Base-by-base conservation (phyloP, 352 stramenopile species). In the Phytophthora meadii region DNA sequence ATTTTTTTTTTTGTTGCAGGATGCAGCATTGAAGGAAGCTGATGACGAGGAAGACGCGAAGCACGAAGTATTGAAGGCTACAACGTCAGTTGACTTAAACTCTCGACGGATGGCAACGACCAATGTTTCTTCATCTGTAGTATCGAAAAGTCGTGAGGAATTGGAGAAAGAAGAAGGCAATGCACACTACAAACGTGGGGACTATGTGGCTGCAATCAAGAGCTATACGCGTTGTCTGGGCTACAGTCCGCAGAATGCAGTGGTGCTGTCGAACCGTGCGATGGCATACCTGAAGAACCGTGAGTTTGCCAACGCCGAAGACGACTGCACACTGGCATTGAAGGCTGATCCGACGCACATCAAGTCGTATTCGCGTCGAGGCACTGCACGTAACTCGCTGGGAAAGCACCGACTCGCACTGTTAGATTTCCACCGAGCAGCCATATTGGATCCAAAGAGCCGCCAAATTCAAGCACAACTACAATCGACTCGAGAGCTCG, bases 81-180 rank as follows among this genome's bases (percentile, higher is more conserved):
- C 42, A 4, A 10, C 24, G 1, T 53, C n/a, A 8, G 22, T 45
- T 30, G 17, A 7, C 27, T 24, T 52, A 28, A 22, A 7, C 59
- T 32, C 55, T 10, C 50, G 40, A 44, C 54, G 28, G 34, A 24
- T 36, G 39, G 24, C 58, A 59, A 58, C 44, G 11, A 70, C 7
- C 11, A 65, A 54, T 10, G 4, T 28, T 37, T 10, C 45, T 30
- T 12, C 42, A 3, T 32, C 53, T 46, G 36, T 32, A 11, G n/a
- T n/a, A 12, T 49, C 42, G 7, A 65, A 75, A 52, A 70, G 28
- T 59, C 79, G 85, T 25, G 84, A 91, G 22, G 73, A 90, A 15
- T 57, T 94, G 11, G 93, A 98, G 56, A 81, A 82, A 12, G 80
- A 96, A 61, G 96, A 98, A 54, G 95, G 95, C 10, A 98, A 98